Evolutionary conservation across 2,329 filamentous ascomycete genomes (phyloP), one percentile per base, ranked within the genome.

Genomic region (Sporothrix phasma): DNA sequence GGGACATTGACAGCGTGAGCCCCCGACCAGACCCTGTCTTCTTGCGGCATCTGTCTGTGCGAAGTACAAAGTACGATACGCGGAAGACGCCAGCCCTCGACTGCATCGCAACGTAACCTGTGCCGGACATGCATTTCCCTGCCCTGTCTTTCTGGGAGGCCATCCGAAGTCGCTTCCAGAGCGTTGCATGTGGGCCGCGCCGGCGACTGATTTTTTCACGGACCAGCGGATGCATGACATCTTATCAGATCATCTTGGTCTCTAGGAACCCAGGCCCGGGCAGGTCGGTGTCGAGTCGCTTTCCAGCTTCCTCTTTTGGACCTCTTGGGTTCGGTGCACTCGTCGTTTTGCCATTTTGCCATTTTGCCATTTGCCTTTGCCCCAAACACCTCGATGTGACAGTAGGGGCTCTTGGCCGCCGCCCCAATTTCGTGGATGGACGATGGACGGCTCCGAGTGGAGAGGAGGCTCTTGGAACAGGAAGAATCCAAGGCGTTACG

Each of bases 221-320:
- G 61, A 54, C 45, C 61, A 62, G 37, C 46, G 47, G 29, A n/a
- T 24, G 49, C 31, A 49, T 54, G 47, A 65, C 65, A 70, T 70
- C 68, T 68, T 69, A 69, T 69, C 67, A 68, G 69, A 70, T 70
- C 68, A 70, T 70, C 67, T 45, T n/a, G 39, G 2, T 34, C 13
- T 19, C 11, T 11, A 46, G 29, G 6, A 24, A n/a, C 24, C 10
- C n/a, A 39, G n/a, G n/a, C n/a, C n/a, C n/a, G n/a, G n/a, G 31
- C 41, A 41, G 19, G 34, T 17, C 5, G 24, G 39, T 1, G 43
- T n/a, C n/a, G 17, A 31, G 41, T 45, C n/a, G 22, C 15, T 45
- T 46, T 29, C 56, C 24, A 46, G 56, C 56, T 60, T 34, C 56
- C 56, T 34, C 26, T 31, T 60, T 60, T 10, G 56, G 56, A 46